phyloP scores from a whole-genome alignment of 495 filamentous ascomycete genomes.

The Durotheca rogersii region DNA sequence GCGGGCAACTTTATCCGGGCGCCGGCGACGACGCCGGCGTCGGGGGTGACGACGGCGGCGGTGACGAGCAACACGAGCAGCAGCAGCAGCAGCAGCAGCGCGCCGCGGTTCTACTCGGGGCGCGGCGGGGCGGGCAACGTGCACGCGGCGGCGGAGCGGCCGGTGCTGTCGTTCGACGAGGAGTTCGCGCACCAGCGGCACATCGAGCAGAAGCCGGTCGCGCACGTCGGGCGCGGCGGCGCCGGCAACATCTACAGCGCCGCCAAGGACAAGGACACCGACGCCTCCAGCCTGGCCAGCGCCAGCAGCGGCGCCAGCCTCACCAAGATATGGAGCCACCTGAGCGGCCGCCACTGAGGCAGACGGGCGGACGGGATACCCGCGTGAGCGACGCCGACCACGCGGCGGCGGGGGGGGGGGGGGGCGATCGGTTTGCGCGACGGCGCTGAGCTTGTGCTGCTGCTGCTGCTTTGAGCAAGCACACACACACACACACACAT shows the following conservation, averaged over 20 bases:
- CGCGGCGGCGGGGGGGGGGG: too few relatives aligned
- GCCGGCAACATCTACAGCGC: constrained; percentile 70
- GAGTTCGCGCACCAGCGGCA: constrained; percentile 67
- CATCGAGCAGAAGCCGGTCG: constrained; percentile 59
- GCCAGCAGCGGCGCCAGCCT: constrained; percentile 37
- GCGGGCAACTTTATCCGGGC: constrained; percentile 82
- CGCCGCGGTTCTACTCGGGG: constrained; percentile 70
- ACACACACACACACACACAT: constrained; percentile 5
- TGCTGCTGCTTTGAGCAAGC: too few relatives aligned
- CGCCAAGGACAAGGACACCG: constrained; percentile 23
- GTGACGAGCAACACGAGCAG: too few relatives aligned
- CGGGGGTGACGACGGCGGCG: constrained; percentile 38
- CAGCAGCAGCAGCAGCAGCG: constrained; percentile 26
- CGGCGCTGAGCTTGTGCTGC: too few relatives aligned
- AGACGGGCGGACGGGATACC: too few relatives aligned
- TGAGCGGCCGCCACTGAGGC: constrained; percentile 23
- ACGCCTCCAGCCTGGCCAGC: constrained; percentile 31
- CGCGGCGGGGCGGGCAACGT: constrained; percentile 91
- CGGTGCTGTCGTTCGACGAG: constrained; percentile 89
- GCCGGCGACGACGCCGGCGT: constrained; percentile 56
- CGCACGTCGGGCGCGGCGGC: constrained; percentile 84
- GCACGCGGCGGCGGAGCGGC: constrained; percentile 61
- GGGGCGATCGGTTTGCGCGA: too few relatives aligned
- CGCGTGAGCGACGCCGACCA: neutral
- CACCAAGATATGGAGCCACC: constrained; percentile 27